Evolutionary conservation across 2,329 filamentous ascomycete species (phyloP), one percentile per base, ranked within the genome.

Genomic region (Bipolaris sorokiniana): DNA sequence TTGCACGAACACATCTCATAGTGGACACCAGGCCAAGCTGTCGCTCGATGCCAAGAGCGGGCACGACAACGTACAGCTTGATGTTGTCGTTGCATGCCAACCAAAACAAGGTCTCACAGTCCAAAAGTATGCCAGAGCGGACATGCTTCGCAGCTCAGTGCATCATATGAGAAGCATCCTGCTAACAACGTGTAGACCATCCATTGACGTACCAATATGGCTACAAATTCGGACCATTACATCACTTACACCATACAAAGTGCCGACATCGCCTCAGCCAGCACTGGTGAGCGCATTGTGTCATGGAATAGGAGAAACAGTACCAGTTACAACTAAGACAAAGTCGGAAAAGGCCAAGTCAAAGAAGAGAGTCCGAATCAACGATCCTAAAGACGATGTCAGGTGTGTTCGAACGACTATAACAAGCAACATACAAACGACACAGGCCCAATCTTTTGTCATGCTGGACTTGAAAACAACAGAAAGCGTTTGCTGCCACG

Each of bases 11-110:
- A 52, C 36, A 15, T 63, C 60, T 2, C 60, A 63, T 20, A 48
- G 40, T 11, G 60, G 54, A 22, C 60, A 61, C 38, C 60, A 61
- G 34, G 60, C 60, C 5, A 63, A 63, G 28, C 33, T 63, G 3
- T 57, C 51, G 18, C 51, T 63, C 13, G 47, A 54, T n/a, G 50
- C 58, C 5, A 31, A 45, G n/a, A 22, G 26, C 15, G 60, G 45
- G 45, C 42, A 47, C 16, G 54, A 48, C 9, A 33, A 34, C 5
- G 54, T 54, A 9, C 50, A 56, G 36, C 58, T 63, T 15, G 60
- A 63, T 23, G 54, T 63, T 33, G 58, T 55, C 18, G 51, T 63
- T 16, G 54, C 60, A 7, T 63, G 60, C 33, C 50, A 55, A 13
- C 45, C 40, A 36, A 63, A 48, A 11, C 22, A 13, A 11, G 31